Evolutionary conservation across 2,329 filamentous ascomycete genomes (phyloP).

Genomic region (Macrophomina phaseolina): DNA sequence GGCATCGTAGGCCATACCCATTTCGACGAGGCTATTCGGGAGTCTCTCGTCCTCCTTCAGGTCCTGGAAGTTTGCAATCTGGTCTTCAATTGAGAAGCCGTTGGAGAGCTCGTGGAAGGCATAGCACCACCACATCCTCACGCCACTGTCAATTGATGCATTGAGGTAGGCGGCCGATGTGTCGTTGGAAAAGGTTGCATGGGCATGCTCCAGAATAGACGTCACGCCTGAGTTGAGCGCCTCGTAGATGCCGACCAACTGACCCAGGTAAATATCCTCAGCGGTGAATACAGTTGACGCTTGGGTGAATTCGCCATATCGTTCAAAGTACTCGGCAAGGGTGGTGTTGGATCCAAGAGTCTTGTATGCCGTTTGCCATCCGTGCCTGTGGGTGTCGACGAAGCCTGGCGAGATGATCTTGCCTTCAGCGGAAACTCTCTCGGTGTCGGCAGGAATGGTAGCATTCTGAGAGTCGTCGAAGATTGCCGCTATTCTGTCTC

Average conservation of each 20-base stretch:
- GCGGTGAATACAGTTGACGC: conserved; percentile 29
- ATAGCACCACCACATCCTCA: conserved; percentile 53
- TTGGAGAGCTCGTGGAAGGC: conserved; percentile 46
- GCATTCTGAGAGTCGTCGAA: conserved; percentile 33
- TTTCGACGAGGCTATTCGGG: conserved; percentile 24
- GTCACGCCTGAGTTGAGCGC: conserved; percentile 60
- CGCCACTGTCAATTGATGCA: conserved; percentile 56
- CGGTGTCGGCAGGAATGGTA: conserved; percentile 40
- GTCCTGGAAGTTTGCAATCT: conserved; percentile 27
- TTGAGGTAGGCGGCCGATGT: conserved; percentile 53
- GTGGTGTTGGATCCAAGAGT: conserved; percentile 60
- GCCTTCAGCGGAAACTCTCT: conserved; percentile 52
- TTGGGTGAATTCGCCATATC: conserved; percentile 26
- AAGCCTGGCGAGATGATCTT: conserved; percentile 63
- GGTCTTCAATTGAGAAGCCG: conserved; percentile 24
- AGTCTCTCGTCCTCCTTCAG: conserved; percentile 19
- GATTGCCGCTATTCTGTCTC: conserved; percentile 47
- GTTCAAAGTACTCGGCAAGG: conserved; percentile 25
- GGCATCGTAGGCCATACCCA: conserved; percentile 30
- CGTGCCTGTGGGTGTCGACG: conserved; percentile 59
- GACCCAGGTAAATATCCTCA: conserved; percentile 35
- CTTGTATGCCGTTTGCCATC: conserved; percentile 61
- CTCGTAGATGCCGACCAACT: conserved; percentile 52
- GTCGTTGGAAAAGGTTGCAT: conserved; percentile 53
- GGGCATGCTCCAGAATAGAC: conserved; percentile 58